A percentile compares a stretch with the other conserved stretches of the same genome.
These are phyloP conservation scores for Neofusicoccum parvum DNA, from an alignment of 2,329 filamentous ascomycete genomes.

Conservation along the genomic window DNA sequence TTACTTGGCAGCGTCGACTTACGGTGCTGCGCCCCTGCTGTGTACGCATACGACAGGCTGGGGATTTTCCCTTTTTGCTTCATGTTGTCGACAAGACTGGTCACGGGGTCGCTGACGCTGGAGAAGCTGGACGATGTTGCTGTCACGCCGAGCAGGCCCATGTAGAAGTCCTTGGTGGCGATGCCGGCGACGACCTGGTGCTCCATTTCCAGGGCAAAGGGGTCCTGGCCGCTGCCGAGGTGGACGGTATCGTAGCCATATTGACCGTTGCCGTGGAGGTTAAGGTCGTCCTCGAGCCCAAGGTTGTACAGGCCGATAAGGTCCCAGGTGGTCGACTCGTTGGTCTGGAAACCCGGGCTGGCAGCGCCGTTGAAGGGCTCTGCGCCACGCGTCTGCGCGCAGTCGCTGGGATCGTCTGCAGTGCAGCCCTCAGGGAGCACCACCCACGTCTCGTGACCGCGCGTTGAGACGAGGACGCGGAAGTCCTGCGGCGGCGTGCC, in stretches of 20 bases:
- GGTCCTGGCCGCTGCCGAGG: slow-evolving; percentile 30
- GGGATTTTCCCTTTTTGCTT: slow-evolving; percentile 35
- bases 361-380: slow-evolving; percentile 34
- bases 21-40: slow-evolving; percentile 39
- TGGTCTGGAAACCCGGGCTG: slow-evolving; percentile 36
- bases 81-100: slow-evolving; percentile 33
- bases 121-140: slow-evolving; percentile 31
- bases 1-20: too few relatives aligned
- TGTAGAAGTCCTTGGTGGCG: slow-evolving; percentile 32
- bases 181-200: slow-evolving; percentile 35
- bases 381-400: slow-evolving; percentile 33
- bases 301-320: slow-evolving; percentile 35
- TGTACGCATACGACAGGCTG: slow-evolving; percentile 39
- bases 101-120: slow-evolving; percentile 29
- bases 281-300: slow-evolving; percentile 34
- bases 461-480: slow-evolving; percentile 36
- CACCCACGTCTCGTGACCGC: slow-evolving; percentile 34
- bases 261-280: slow-evolving; percentile 29
- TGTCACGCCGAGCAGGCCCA: slow-evolving; percentile 22
- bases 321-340: slow-evolving; percentile 35
- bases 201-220: slow-evolving; percentile 28
- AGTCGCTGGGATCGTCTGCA: slow-evolving; percentile 29
- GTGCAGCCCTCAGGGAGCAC: slow-evolving; percentile 38
- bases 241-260: slow-evolving; percentile 37
- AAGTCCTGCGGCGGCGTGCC: slow-evolving; percentile 43